phyloP scores from a whole-genome alignment of 2,329 filamentous ascomycete species.

The Didymella pinodella region DNA sequence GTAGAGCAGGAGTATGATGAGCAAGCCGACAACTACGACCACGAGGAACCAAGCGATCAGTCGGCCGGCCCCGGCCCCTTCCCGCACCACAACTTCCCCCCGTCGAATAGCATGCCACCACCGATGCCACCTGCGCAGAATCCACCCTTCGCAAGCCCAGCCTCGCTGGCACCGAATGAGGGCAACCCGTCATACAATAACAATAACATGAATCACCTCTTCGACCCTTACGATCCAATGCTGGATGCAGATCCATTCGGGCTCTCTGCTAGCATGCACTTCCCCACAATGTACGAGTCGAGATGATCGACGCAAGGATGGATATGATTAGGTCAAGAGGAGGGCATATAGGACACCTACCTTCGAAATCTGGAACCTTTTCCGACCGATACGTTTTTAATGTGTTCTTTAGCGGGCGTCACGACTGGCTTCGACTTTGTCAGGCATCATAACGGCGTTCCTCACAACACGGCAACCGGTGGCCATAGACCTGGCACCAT shows the following conservation, averaged over 20 bases:
- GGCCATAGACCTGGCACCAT: conserved; percentile 29
- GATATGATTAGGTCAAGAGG: conserved; percentile 21
- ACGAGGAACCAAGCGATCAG: conserved; percentile 71
- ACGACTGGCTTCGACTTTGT: conserved; percentile 23
- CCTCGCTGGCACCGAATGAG: conserved; percentile 45
- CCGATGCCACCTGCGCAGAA: conserved; percentile 50
- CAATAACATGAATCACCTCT: conserved; percentile 60
- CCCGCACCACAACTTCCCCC: conserved; percentile 62
- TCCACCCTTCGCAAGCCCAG: conserved; percentile 45
- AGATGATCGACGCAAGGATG: conserved; percentile 41
- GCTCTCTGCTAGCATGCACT: conserved; percentile 92
- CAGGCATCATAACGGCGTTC: conserved; percentile 39
- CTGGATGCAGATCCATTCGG: conserved; percentile 94
- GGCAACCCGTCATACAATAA: conserved; percentile 45
- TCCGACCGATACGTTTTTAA: conserved; percentile 27
- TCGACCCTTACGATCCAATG: conserved; percentile 82
- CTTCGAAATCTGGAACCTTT: conserved; percentile 16
- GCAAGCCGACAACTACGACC: conserved; percentile 86
- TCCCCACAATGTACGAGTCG: conserved; percentile 75
- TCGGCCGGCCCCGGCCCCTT: conserved; percentile 74
- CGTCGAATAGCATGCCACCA: conserved; percentile 51
- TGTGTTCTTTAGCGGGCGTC: conserved; percentile 46
- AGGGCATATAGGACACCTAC: conserved; percentile 18
- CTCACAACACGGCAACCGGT: conserved; percentile 21
- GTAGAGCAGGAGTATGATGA: conserved; percentile 97